Evolutionary conservation across 805 yeast genomes (phyloP), one percentile per base, ranked within the genome.

Genomic region (Candida verbasci): DNA sequence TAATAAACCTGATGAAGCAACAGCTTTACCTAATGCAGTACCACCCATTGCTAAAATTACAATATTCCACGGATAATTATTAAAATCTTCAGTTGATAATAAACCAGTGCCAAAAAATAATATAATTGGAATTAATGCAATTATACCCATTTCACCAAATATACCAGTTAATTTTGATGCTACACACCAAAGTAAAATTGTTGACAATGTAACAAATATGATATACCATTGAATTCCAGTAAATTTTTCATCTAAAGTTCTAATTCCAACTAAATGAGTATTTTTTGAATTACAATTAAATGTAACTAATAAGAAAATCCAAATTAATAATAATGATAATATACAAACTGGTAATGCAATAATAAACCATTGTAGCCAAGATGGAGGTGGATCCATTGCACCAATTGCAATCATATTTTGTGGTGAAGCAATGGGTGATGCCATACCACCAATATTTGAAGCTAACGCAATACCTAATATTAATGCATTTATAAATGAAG

Each of bases 41-140:
- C 98, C 98, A 22, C 98, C 98, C 98, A 91, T 93, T 3, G 97
- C 97, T 44, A 91, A 70, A 30, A 91, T 78, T 8, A 93, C 93
- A 49, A 91, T 93, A 4, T 95, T 88, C 98, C 98, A 91, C 45
- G 95, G 80, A 56, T 91, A 91, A 56, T 87, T 91, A 61, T 93
- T 91, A 60, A 91, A 88, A 55, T 91, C 98, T 39, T 89, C 96
- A 1, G 88, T 82, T 7, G 84, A 78, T 41, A 91, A 65, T 14
- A 89, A 61, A 1, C 97, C 96, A 0, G 96, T 78, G 4, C 96
- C 97, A 53, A 91, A 91, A 52, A 91, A 82, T n/a, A 87, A 61
- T n/a, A 88, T 73, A 51, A 91, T 74, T 9, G 98, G 97, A 12
- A 89, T 72, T 38, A 93, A 72, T 0, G 97, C 95, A 42, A 93